Conservation (phyloP, 768 basidiomycete genomes). For the Lactarius hatsudake region DNA sequence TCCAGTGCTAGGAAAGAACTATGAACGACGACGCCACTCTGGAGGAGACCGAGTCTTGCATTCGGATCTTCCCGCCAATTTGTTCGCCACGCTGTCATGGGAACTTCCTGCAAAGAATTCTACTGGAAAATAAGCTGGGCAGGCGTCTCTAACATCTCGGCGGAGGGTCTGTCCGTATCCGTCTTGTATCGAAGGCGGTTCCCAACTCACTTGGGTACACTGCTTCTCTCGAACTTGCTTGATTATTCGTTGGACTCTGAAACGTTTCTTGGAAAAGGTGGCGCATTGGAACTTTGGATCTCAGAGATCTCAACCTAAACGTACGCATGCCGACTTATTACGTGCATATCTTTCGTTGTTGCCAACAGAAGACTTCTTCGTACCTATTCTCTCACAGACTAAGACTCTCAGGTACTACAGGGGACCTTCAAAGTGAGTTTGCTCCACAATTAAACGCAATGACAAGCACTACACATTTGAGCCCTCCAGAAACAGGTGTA, state of each 20-base stretch:
- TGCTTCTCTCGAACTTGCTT: conserved; percentile 5
- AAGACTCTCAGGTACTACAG: conserved; percentile 17
- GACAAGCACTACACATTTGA: conserved; percentile 48
- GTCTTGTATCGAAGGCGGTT: conserved; percentile 78
- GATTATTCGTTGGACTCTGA: neutral
- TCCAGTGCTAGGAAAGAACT: conserved; percentile 82
- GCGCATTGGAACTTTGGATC: conserved; percentile 66
- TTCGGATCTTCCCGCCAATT: conserved; percentile 67
- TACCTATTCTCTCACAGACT: too few relatives aligned
- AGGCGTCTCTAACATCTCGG: conserved; percentile 66
- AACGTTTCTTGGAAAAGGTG: conserved; percentile 54
- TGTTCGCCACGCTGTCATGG: conserved; percentile 79
- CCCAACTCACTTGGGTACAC: conserved; percentile 77
- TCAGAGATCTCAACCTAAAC: conserved; percentile 38
- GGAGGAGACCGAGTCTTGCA: conserved; percentile 67
- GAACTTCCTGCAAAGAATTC: conserved; percentile 84
- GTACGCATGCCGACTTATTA: conserved; percentile 37
- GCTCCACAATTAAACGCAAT: conserved; percentile 29
- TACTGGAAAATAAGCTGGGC: conserved; percentile 83
- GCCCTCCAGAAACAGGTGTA: conserved; percentile 63
- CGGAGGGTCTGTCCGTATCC: conserved; percentile 52
- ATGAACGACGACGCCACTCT: conserved; percentile 70
- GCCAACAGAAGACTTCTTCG: conserved; percentile 21
- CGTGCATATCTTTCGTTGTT: conserved; percentile 39
- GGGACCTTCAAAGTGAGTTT: conserved; percentile 1